These are phyloP conservation scores for Pichia sp. DNA, from an alignment of 1,139 yeast species.

Conservation along the genomic window DNA sequence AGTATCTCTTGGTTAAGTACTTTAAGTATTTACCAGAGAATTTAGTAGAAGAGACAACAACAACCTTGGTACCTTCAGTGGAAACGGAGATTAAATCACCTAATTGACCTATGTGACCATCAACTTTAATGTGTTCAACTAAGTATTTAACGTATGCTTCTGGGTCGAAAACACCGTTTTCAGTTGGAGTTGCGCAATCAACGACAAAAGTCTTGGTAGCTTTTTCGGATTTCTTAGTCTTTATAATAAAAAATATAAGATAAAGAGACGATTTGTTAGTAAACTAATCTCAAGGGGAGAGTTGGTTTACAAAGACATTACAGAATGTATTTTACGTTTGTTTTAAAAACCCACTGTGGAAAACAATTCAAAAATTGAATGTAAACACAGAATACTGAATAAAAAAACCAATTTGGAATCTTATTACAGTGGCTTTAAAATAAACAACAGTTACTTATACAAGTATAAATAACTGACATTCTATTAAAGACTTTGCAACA, in stretches of 20 bases:
- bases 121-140: slow-evolving; percentile 99
- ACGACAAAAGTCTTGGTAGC: slow-evolving; percentile 88
- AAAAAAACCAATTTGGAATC: neutral
- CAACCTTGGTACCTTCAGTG: slow-evolving; percentile 75
- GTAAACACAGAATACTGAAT: slow-evolving; percentile 14
- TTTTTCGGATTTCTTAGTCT: slow-evolving; percentile 35
- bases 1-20: slow-evolving; percentile 99
- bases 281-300: slow-evolving; percentile 13
- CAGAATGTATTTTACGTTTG: slow-evolving; percentile 8
- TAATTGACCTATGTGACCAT: slow-evolving; percentile 92
- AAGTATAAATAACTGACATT: slow-evolving; percentile 9
- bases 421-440: slow-evolving; percentile 19
- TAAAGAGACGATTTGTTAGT: slow-evolving; percentile 22
- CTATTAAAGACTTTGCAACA: slow-evolving; percentile 16
- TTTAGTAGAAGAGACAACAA: slow-evolving; percentile 85
- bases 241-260: neutral
- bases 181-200: slow-evolving; percentile 97
- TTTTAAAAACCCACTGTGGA: slow-evolving; percentile 17
- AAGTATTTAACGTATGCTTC: slow-evolving; percentile 97
- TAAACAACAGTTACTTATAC: slow-evolving; percentile 13
- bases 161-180: slow-evolving; percentile 96
- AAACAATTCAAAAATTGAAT: neutral
- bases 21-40: slow-evolving; percentile 99
- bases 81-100: slow-evolving; percentile 91
- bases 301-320: slow-evolving; percentile 8